Conservation (phyloP, 2,329 filamentous ascomycete species). For the Pezicula carpinea region DNA sequence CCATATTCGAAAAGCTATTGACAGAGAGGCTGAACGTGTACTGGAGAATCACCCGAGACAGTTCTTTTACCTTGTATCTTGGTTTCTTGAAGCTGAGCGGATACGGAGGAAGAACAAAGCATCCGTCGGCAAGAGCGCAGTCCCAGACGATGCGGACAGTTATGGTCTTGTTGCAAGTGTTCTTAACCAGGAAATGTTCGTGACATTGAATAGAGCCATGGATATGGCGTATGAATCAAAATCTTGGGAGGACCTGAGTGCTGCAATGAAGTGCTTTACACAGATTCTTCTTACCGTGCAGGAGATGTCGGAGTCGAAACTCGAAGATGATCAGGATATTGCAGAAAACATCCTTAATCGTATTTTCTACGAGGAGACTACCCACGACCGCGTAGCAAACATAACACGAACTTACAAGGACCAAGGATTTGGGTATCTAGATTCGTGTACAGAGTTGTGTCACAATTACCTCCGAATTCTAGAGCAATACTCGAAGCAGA, state of each 20-base stretch:
- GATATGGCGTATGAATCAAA: conserved; percentile 76
- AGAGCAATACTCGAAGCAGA: conserved; percentile 91
- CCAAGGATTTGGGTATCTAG: conserved; percentile 89
- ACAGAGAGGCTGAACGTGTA: conserved; percentile 81
- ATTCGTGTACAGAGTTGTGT: conserved; percentile 83
- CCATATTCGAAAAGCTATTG: conserved; percentile 82
- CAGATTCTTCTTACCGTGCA: conserved; percentile 90
- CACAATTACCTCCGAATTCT: conserved; percentile 91
- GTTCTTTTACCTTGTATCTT: conserved; percentile 87
- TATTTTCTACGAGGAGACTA: conserved; percentile 97
- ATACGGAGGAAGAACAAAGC: conserved; percentile 59
- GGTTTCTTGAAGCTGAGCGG: conserved; percentile 87
- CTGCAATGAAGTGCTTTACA: conserved; percentile 90
- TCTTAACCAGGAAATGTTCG: conserved; percentile 91
- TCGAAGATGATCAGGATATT: conserved; percentile 95
- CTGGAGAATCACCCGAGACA: conserved; percentile 73
- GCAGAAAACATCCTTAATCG: conserved; percentile 94
- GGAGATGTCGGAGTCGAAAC: conserved; percentile 78
- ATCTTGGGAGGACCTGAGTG: conserved; percentile 79
- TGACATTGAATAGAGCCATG: conserved; percentile 80
- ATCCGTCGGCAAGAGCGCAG: conserved; percentile 41
- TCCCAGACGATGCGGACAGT: conserved; percentile 57
- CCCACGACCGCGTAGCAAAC: conserved; percentile 79
- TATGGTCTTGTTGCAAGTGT: conserved; percentile 87
- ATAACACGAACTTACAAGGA: conserved; percentile 86